phyloP scores from a whole-genome alignment of 345 rosid genomes.

The Moringa oleifera region DNA sequence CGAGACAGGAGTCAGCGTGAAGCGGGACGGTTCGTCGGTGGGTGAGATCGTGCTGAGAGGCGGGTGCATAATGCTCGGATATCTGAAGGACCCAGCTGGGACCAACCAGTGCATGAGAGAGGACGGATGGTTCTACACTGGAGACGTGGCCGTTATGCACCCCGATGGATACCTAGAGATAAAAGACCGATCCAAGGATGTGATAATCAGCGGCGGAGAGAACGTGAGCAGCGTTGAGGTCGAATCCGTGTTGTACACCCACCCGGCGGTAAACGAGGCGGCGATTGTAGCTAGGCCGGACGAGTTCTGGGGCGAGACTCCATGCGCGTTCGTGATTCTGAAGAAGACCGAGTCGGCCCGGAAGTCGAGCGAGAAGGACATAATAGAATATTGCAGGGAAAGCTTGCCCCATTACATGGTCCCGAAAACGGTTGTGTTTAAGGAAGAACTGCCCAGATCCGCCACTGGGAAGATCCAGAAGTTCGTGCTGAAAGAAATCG shows the following conservation, averaged over 20 bases:
- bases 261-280: slow-evolving; percentile 46
- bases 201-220: slow-evolving; percentile 60
- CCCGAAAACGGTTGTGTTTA: slow-evolving; percentile 47
- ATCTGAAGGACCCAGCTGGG: slow-evolving; percentile 39
- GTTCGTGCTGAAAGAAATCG: slow-evolving; percentile 40
- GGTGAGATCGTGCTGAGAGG: slow-evolving; percentile 59
- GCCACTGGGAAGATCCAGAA: slow-evolving; percentile 61
- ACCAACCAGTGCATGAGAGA: slow-evolving; percentile 27
- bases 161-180: slow-evolving; percentile 50
- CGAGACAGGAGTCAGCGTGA: slow-evolving; percentile 33
- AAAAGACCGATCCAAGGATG: slow-evolving; percentile 54
- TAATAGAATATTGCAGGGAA: slow-evolving; percentile 43
- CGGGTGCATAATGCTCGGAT: slow-evolving; percentile 49
- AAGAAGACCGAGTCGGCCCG: slow-evolving; percentile 25
- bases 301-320: slow-evolving; percentile 57
- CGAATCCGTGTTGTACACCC: slow-evolving; percentile 44
- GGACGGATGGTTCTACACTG: slow-evolving; percentile 53
- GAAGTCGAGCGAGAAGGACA: slow-evolving; percentile 31
- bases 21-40: slow-evolving; percentile 35
- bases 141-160: slow-evolving; percentile 64
- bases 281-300: slow-evolving; percentile 60
- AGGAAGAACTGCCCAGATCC: slow-evolving; percentile 52
- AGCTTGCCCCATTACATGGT: slow-evolving; percentile 53
- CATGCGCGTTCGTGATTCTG: slow-evolving; percentile 59
- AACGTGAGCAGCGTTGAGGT: slow-evolving; percentile 47